Conservation (phyloP, 2,329 filamentous ascomycete genomes). For the Tolypocladium sp. region DNA sequence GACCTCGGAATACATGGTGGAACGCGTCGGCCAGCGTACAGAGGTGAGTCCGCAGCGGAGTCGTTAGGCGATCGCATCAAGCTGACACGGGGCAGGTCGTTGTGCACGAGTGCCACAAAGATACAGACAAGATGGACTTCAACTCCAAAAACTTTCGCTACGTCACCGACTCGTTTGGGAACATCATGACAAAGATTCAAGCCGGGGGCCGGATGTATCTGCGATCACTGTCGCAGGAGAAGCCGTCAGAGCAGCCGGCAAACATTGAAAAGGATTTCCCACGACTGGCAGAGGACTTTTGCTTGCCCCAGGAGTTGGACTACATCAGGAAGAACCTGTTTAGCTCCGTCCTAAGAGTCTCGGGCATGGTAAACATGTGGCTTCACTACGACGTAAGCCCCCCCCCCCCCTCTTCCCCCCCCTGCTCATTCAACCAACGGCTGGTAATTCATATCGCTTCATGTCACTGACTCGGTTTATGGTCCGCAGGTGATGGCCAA, state of each 20-base stretch:
- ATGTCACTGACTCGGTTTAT: neutral
- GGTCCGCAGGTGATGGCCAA: constrained; percentile 67
- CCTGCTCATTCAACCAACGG: neutral
- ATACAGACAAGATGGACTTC: constrained; percentile 64
- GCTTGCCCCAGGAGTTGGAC: constrained; percentile 51
- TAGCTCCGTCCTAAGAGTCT: constrained; percentile 72
- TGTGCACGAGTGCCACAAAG: constrained; percentile 55
- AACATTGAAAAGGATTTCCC: constrained; percentile 65
- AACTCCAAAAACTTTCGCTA: constrained; percentile 77
- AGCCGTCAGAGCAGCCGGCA: constrained; percentile 62
- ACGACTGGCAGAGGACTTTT: constrained; percentile 58
- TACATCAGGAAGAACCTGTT: constrained; percentile 56
- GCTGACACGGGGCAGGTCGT: constrained; percentile 46
- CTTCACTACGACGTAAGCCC: constrained; percentile 69
- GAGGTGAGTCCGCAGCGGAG: constrained; percentile 35
- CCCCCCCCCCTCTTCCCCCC: neutral
- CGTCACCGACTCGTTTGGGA: constrained; percentile 54
- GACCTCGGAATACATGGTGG: constrained; percentile 59
- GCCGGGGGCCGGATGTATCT: constrained; percentile 61
- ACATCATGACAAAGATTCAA: constrained; percentile 54
- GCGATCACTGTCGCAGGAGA: constrained; percentile 62
- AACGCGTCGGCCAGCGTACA: constrained; percentile 50
- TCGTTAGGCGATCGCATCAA: neutral
- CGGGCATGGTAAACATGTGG: constrained; percentile 78
- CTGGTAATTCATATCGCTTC: neutral